These are phyloP conservation scores for Pholiota molesta DNA, from an alignment of 768 basidiomycete genomes.

Conservation along the genomic window DNA sequence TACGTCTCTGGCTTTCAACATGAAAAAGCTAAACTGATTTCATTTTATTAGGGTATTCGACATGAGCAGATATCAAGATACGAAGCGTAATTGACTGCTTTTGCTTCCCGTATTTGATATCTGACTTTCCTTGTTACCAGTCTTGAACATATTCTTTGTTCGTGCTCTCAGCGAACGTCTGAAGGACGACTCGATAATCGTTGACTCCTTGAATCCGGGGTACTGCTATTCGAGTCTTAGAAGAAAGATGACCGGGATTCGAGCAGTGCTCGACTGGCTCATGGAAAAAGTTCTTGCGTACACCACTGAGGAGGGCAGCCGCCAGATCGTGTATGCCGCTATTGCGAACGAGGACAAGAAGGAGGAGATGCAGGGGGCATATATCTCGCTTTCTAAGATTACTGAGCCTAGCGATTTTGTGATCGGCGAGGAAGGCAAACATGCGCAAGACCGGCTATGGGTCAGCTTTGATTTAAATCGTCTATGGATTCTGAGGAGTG, in stretches of 20 bases:
- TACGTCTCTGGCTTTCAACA: background rate
- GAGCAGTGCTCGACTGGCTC: conserved; percentile 16
- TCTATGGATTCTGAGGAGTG: too few relatives aligned
- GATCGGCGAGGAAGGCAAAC: conserved; percentile 17
- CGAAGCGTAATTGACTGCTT: conserved; percentile 35
- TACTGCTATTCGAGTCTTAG: conserved; percentile 40
- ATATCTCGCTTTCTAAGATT: conserved; percentile 11
- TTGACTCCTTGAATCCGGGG: conserved; percentile 41
- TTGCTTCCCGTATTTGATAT: background rate
- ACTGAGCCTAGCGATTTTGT: conserved; percentile 23
- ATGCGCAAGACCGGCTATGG: conserved; percentile 22
- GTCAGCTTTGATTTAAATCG: conserved; percentile 10
- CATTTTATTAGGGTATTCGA: background rate
- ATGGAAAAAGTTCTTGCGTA: conserved; percentile 34
- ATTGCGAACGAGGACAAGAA: conserved; percentile 25
- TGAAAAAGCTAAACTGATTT: background rate
- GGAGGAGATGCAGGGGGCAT: conserved; percentile 26
- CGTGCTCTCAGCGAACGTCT: conserved; percentile 37
- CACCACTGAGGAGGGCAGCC: conserved; percentile 37
- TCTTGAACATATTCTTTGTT: conserved; percentile 41
- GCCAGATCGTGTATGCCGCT: conserved; percentile 36
- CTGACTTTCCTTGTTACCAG: conserved; percentile 20
- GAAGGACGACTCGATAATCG: conserved; percentile 27
- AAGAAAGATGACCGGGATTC: conserved; percentile 20
- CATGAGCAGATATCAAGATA: conserved; percentile 29